Evolutionary conservation across 148 eudicot genomes (phyloP).

Genomic region (Pouteria glomerata): DNA sequence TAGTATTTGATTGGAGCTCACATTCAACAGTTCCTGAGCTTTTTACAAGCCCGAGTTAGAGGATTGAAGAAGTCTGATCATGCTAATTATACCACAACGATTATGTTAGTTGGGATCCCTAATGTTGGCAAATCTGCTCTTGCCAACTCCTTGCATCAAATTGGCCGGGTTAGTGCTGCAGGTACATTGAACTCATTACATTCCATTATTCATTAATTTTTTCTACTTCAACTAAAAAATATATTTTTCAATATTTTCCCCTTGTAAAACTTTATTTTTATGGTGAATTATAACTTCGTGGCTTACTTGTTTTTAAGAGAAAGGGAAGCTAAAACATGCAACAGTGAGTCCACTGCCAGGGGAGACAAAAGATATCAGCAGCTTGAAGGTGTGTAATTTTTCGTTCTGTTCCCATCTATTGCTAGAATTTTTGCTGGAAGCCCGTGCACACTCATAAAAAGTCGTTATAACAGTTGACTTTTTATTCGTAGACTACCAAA

Average conservation of each 20-base stretch:
- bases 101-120: slow-evolving; percentile 70
- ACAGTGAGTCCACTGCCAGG: slow-evolving; percentile 21
- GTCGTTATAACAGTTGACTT: background rate
- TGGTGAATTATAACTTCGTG: background rate
- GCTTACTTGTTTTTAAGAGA: slow-evolving; percentile 39
- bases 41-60: slow-evolving; percentile 60
- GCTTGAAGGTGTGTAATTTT: slow-evolving; percentile 59
- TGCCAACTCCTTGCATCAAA: slow-evolving; percentile 77
- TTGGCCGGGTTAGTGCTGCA: slow-evolving; percentile 73
- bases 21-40: slow-evolving; percentile 57
- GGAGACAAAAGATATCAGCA: slow-evolving; percentile 54
- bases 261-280: background rate
- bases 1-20: background rate
- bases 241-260: background rate
- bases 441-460: background rate
- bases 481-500: background rate
- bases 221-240: background rate
- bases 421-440: background rate
- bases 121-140: slow-evolving; percentile 88
- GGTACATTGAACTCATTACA: slow-evolving; percentile 27
- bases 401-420: no score
- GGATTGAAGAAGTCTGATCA: slow-evolving; percentile 37
- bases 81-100: slow-evolving; percentile 40
- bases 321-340: slow-evolving; percentile 77
- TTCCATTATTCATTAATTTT: background rate